phyloP scores from a whole-genome alignment of 2,329 filamentous ascomycete genomes.

The Botrytis galanthina region DNA sequence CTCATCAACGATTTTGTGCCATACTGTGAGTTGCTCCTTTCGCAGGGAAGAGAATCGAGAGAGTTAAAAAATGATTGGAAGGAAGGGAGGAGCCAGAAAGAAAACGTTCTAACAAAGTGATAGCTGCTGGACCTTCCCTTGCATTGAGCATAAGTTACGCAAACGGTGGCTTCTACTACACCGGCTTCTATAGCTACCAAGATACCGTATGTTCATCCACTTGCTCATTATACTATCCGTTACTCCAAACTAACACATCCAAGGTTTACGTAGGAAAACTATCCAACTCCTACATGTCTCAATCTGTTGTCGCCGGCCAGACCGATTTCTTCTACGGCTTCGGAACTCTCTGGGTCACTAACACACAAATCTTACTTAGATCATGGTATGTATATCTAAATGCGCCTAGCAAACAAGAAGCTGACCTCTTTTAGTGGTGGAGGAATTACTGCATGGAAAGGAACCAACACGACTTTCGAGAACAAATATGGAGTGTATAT shows the following conservation, averaged over 20 bases:
- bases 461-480: slow-evolving; percentile 60
- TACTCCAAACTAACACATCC: slow-evolving; percentile 5
- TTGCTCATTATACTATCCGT: neutral
- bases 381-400: slow-evolving; percentile 42
- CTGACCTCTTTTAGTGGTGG: slow-evolving; percentile 40
- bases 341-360: slow-evolving; percentile 60
- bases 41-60: neutral
- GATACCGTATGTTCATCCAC: slow-evolving; percentile 51
- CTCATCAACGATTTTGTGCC: slow-evolving; percentile 59
- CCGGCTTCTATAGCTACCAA: slow-evolving; percentile 65
- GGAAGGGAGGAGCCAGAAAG: neutral
- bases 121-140: slow-evolving; percentile 51
- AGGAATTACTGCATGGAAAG: slow-evolving; percentile 69
- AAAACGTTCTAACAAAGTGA: neutral
- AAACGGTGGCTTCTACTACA: slow-evolving; percentile 66
- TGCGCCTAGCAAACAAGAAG: neutral
- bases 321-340: slow-evolving; percentile 64
- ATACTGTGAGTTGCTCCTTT: slow-evolving; percentile 26
- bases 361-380: slow-evolving; percentile 53
- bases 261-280: slow-evolving; percentile 64
- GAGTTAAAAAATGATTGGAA: neutral
- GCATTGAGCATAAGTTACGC: slow-evolving; percentile 61
- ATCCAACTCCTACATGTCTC: slow-evolving; percentile 63
- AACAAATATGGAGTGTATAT: slow-evolving; percentile 70
- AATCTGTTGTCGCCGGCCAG: slow-evolving; percentile 59